These are phyloP conservation scores for Brassica rapa DNA, from an alignment of 345 rosid genomes.

Conservation along the genomic window DNA sequence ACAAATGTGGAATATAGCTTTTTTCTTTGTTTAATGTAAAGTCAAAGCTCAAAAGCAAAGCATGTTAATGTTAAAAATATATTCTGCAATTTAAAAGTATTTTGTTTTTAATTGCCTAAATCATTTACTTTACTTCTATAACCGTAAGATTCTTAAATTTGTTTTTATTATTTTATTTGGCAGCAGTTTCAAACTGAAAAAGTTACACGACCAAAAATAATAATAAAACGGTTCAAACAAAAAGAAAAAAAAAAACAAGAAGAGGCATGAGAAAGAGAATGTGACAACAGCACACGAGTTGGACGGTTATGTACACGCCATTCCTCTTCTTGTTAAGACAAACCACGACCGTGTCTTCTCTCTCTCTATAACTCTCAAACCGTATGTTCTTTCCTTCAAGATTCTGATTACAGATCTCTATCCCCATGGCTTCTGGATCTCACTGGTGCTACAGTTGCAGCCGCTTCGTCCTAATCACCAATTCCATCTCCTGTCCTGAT, in stretches of 20 bases:
- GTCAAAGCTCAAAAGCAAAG: background rate
- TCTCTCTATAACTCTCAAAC: background rate
- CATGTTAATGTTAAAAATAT: too few species aligned
- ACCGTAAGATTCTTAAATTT: background rate
- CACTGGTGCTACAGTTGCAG: conserved; percentile 91
- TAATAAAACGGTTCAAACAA: background rate
- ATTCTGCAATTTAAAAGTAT: background rate
- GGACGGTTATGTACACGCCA: conserved; percentile 17
- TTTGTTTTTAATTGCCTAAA: background rate
- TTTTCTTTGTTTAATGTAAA: background rate
- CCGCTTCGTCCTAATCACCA: conserved; percentile 60
- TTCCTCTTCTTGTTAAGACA: conserved; percentile 9
- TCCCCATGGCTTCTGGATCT: conserved; percentile 61
- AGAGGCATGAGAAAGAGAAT: conserved; percentile 12
- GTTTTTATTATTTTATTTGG: background rate
- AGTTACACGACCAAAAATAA: background rate
- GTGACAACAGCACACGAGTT: conserved; percentile 26
- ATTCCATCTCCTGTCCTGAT: conserved; percentile 60
- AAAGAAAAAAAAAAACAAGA: background rate
- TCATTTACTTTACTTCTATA: background rate
- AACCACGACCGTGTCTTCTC: conserved; percentile 1
- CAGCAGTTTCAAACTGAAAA: background rate
- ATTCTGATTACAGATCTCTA: background rate
- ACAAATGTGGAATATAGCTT: background rate
- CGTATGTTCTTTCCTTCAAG: conserved; percentile 15